A percentile compares a stretch with the other conserved stretches of the same genome.
Evolutionary conservation across 768 basidiomycete species (phyloP).

Genomic region (Flagelloscypha sp.): DNA sequence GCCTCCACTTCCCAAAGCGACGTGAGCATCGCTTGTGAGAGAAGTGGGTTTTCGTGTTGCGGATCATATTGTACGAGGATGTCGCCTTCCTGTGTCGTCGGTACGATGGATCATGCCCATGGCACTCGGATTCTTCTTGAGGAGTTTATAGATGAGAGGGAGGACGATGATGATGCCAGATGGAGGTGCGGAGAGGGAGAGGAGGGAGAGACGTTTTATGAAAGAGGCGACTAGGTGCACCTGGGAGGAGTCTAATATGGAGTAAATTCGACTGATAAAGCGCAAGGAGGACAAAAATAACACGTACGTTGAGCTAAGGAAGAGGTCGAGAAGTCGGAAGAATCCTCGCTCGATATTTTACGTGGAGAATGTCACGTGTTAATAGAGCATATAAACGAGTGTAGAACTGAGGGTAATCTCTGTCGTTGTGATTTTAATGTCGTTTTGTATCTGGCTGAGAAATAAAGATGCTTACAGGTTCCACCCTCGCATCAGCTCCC

Average conservation of each 20-base stretch:
- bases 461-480: conserved; percentile 91
- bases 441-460: too few relatives aligned
- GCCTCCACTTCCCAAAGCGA: conserved; percentile 90
- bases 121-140: conserved; percentile 84
- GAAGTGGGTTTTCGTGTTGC: conserved; percentile 71
- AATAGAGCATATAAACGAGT: conserved; percentile 85
- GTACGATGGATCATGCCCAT: conserved; percentile 88
- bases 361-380: conserved; percentile 79
- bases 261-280: conserved; percentile 1
- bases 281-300: conserved; percentile 3
- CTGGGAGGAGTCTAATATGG: conserved; percentile 67
- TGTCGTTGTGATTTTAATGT: conserved; percentile 21
- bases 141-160: conserved; percentile 89
- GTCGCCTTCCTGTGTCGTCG: conserved; percentile 33
- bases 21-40: conserved; percentile 74
- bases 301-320: conserved; percentile 84
- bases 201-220: conserved; percentile 79
- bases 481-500: conserved; percentile 85
- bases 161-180: conserved; percentile 86
- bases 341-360: conserved; percentile 91
- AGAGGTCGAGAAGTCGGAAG: conserved; percentile 86
- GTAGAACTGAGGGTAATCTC: conserved; percentile 96
- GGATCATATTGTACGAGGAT: conserved; percentile 59
- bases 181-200: conserved; percentile 81
- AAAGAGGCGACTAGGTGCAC: conserved; percentile 91